Evolutionary conservation across 2,329 filamentous ascomycete genomes (phyloP).

Genomic region (Plenodomus biglobosus): DNA sequence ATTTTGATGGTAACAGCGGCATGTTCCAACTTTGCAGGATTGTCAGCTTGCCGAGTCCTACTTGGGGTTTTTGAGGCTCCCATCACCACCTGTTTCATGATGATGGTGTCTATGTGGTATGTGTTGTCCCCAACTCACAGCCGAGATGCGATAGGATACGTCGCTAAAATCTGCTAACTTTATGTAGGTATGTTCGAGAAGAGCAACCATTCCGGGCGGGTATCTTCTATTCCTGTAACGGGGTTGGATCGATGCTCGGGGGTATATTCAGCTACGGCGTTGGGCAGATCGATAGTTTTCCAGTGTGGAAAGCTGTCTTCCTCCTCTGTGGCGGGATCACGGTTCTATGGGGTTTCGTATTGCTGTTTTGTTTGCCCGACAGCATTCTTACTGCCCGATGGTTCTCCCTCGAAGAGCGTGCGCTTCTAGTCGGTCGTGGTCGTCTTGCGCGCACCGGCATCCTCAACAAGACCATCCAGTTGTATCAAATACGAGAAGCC

Average conservation of each 20-base stretch:
- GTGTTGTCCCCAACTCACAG: slow-evolving; percentile 1
- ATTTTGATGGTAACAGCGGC: slow-evolving; percentile 25
- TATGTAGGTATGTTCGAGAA: slow-evolving; percentile 6
- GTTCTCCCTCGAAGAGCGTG: slow-evolving; percentile 50
- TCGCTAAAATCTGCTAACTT: not conserved
- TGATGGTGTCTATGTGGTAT: slow-evolving; percentile 20
- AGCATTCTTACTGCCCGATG: slow-evolving; percentile 47
- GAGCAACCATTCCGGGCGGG: slow-evolving; percentile 26
- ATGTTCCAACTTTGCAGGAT: slow-evolving; percentile 21
- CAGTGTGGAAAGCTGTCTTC: slow-evolving; percentile 51
- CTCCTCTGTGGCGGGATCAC: slow-evolving; percentile 51
- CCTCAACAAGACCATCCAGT: slow-evolving; percentile 53
- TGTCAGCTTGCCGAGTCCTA: slow-evolving; percentile 22
- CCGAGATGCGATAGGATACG: no score
- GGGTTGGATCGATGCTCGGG: slow-evolving; percentile 22
- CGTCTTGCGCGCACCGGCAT: slow-evolving; percentile 45
- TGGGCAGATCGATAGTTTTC: slow-evolving; percentile 47
- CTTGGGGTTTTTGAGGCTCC: slow-evolving; percentile 26
- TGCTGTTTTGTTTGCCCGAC: slow-evolving; percentile 47
- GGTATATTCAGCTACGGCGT: slow-evolving; percentile 45
- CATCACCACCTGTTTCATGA: slow-evolving; percentile 23
- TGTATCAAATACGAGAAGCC: slow-evolving; percentile 53
- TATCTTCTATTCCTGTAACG: slow-evolving; percentile 29
- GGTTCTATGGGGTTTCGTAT: slow-evolving; percentile 49
- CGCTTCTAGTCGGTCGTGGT: slow-evolving; percentile 46